phyloP scores from a whole-genome alignment of 768 basidiomycete genomes.

The Pleurotus tuoliensis region DNA sequence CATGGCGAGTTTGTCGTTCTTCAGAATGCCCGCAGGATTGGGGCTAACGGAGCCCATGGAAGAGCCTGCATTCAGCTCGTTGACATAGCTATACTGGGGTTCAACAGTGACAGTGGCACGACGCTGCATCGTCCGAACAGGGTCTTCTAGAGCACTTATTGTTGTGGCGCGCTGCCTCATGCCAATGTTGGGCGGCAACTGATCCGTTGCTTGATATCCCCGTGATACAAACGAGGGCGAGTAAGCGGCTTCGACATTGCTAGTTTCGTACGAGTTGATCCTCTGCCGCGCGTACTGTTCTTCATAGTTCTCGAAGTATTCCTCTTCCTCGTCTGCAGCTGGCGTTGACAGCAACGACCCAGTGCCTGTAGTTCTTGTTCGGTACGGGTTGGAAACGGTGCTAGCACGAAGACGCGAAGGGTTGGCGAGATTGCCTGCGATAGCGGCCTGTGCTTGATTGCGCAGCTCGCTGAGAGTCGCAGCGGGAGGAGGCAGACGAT shows the following conservation, averaged over 20 bases:
- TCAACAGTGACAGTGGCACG: conserved; percentile 55
- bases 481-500: conserved; percentile 59
- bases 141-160: conserved; percentile 83
- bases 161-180: conserved; percentile 78
- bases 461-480: conserved; percentile 88
- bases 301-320: conserved; percentile 63
- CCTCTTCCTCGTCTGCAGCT: conserved; percentile 72
- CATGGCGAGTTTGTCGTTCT: conserved; percentile 51
- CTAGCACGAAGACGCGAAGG: conserved; percentile 82
- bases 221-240: conserved; percentile 63
- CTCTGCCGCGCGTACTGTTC: conserved; percentile 51
- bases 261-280: conserved; percentile 58
- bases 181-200: conserved; percentile 39
- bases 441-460: conserved; percentile 86
- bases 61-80: conserved; percentile 41
- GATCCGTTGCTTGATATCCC: conserved; percentile 72
- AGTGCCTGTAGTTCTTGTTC: conserved; percentile 56
- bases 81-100: conserved; percentile 49
- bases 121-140: conserved; percentile 65
- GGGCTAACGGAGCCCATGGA: conserved; percentile 33
- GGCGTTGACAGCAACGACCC: conserved; percentile 62
- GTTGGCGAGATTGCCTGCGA: conserved; percentile 77
- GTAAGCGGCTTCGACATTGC: conserved; percentile 46
- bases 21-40: conserved; percentile 52
- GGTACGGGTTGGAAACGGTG: conserved; percentile 93